These are phyloP conservation scores for Sclerotinia glacialis DNA, from an alignment of 2,329 filamentous ascomycete genomes.

Conservation along the genomic window DNA sequence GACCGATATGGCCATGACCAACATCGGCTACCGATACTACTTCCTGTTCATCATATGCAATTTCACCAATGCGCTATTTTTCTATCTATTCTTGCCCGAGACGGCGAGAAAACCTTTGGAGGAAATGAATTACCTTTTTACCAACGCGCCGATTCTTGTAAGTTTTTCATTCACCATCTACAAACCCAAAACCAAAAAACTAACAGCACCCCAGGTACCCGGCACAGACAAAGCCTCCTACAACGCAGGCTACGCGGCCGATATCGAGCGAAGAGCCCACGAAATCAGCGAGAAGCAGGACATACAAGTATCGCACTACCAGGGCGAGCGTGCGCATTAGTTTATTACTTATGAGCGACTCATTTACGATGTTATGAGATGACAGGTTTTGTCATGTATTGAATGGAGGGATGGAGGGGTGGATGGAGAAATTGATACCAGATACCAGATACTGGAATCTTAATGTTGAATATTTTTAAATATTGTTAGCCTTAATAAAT, in stretches of 20 bases:
- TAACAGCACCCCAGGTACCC: slow-evolving; percentile 43
- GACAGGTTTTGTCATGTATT: not conserved
- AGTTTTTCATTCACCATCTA: not conserved
- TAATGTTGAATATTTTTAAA: not conserved
- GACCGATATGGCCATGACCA: slow-evolving; percentile 54
- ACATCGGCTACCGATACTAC: slow-evolving; percentile 50
- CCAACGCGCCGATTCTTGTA: slow-evolving; percentile 55
- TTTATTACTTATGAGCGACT: not conserved
- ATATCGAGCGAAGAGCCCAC: slow-evolving; percentile 57
- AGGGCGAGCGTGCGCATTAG: not conserved
- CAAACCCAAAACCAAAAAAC: not conserved
- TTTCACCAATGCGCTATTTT: slow-evolving; percentile 65
- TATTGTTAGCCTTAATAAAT: not conserved
- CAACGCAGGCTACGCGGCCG: slow-evolving; percentile 45
- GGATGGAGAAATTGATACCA: not conserved
- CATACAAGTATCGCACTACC: not conserved
- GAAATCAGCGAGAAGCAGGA: slow-evolving; percentile 54
- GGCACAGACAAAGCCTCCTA: slow-evolving; percentile 54
- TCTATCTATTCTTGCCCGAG: slow-evolving; percentile 66
- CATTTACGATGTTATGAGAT: slow-evolving; percentile 1
- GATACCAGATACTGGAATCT: not conserved
- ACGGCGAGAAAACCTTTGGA: slow-evolving; percentile 63
- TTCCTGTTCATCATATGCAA: slow-evolving; percentile 65
- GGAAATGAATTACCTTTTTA: slow-evolving; percentile 43
- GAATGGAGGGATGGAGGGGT: not conserved